Percentiles rank a stretch among this genome's conserved stretches.
Evolutionary conservation across 805 yeast species (phyloP).

Genomic region (Candida silvatica): DNA sequence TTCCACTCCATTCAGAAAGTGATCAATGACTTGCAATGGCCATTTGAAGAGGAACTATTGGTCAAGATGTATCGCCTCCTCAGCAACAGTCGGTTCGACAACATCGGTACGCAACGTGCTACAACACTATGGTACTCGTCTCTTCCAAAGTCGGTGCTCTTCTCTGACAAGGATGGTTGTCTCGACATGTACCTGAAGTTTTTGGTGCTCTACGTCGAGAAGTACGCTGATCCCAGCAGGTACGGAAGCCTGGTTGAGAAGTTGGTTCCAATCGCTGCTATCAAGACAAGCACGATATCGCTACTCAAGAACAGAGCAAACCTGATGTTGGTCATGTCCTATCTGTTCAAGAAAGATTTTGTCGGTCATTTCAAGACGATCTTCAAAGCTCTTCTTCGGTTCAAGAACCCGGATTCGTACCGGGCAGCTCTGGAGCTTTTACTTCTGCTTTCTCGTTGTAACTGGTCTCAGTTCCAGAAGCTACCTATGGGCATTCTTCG

Average conservation of each 20-base stretch:
- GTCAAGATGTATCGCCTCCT: slow-evolving; percentile 20
- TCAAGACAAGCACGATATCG: slow-evolving; percentile 15
- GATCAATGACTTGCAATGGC: slow-evolving; percentile 19
- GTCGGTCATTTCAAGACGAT: slow-evolving; percentile 13
- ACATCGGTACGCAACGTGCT: slow-evolving; percentile 12
- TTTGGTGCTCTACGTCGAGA: slow-evolving; percentile 14
- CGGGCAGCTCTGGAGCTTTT: slow-evolving; percentile 9
- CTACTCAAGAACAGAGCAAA: slow-evolving; percentile 23
- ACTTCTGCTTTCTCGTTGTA: slow-evolving; percentile 8
- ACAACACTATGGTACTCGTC: slow-evolving; percentile 7
- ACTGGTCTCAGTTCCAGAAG: slow-evolving; percentile 6
- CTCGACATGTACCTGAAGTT: slow-evolving; percentile 24
- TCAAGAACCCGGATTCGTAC: slow-evolving; percentile 3
- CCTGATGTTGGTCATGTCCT: slow-evolving; percentile 20
- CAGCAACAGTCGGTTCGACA: slow-evolving; percentile 20
- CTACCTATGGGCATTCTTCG: slow-evolving; percentile 11
- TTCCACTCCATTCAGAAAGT: slow-evolving; percentile 15
- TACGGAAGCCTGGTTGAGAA: slow-evolving; percentile 22
- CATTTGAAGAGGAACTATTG: slow-evolving; percentile 22
- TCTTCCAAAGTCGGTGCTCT: slow-evolving; percentile 7
- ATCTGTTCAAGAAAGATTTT: slow-evolving; percentile 22
- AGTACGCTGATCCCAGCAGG: slow-evolving; percentile 3
- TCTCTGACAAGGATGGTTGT: slow-evolving; percentile 19
- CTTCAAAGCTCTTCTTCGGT: slow-evolving; percentile 8
- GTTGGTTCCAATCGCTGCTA: slow-evolving; percentile 24